Conservation (phyloP, 163 green algal species). For the Picocystis sp. region DNA sequence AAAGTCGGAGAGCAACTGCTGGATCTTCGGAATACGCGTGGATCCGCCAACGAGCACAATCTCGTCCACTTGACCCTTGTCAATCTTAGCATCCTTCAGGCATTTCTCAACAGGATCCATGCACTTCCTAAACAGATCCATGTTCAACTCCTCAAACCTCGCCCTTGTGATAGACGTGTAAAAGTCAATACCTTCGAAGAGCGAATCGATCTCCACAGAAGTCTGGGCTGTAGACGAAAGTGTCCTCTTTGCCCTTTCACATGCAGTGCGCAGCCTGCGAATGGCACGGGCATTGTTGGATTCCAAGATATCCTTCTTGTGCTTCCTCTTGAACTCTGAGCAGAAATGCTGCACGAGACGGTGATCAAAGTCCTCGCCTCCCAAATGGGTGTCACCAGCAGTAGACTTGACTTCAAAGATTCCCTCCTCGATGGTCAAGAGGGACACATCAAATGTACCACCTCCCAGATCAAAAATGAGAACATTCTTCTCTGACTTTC, state of each 20-base stretch:
- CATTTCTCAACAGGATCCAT: constrained; percentile 93
- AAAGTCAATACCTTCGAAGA: constrained; percentile 94
- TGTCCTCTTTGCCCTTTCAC: constrained; percentile 88
- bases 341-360: constrained; percentile 64
- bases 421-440: constrained; percentile 91
- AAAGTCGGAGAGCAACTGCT: constrained; percentile 80
- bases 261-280: constrained; percentile 71
- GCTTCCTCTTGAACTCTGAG: constrained; percentile 87
- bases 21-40: constrained; percentile 84
- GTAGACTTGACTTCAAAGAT: constrained; percentile 95
- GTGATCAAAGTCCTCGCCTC: constrained; percentile 95
- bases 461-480: constrained; percentile 96
- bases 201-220: constrained; percentile 89
- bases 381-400: constrained; percentile 87
- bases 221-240: constrained; percentile 81
- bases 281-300: constrained; percentile 73
- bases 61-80: constrained; percentile 68
- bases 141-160: constrained; percentile 86
- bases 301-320: constrained; percentile 79
- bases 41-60: constrained; percentile 86
- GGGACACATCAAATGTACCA: constrained; percentile 89
- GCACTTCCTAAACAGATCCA: constrained; percentile 97
- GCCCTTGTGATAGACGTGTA: constrained; percentile 74
- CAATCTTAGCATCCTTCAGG: constrained; percentile 81
- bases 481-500: constrained; percentile 64